A percentile compares a stretch with the other conserved stretches of the same genome.
phyloP scores from a whole-genome alignment of 1,284 basidiomycete genomes.

The Thelephora terrestris region DNA sequence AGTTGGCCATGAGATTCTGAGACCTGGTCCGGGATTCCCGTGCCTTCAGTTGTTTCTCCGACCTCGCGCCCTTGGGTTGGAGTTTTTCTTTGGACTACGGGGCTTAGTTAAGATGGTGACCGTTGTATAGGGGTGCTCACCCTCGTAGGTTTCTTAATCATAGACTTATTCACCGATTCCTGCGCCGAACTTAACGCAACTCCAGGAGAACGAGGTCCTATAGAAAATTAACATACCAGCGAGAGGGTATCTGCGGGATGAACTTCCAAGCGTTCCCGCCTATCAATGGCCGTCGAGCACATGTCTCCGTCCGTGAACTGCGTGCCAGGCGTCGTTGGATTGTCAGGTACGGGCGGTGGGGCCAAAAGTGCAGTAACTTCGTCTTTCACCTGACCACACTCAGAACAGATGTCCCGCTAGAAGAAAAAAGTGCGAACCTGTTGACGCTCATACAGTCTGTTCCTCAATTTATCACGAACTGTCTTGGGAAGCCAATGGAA shows the following conservation, averaged over 20 bases:
- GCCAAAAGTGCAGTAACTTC: conserved; percentile 45
- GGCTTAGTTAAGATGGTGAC: conserved; percentile 1
- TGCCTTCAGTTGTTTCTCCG: conserved; percentile 58
- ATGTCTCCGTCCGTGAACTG: background rate
- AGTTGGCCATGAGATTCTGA: conserved; percentile 63
- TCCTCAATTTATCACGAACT: conserved; percentile 51
- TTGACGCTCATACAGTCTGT: conserved; percentile 53
- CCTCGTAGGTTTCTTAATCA: conserved; percentile 54
- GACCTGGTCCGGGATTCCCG: conserved; percentile 61
- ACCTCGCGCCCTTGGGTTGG: conserved; percentile 55
- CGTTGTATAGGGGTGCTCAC: conserved; percentile 23
- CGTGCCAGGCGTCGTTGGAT: background rate
- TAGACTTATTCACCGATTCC: conserved; percentile 33
- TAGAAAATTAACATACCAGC: too few species aligned
- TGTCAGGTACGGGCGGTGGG: conserved; percentile 42
- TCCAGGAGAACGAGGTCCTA: background rate
- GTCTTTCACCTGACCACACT: conserved; percentile 43
- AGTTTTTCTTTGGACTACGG: conserved; percentile 53
- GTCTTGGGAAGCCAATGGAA: conserved; percentile 62
- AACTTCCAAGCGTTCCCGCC: too few species aligned
- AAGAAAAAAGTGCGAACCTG: conserved; percentile 35
- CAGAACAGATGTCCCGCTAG: conserved; percentile 6
- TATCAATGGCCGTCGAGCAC: too few species aligned
- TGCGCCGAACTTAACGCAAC: conserved; percentile 6
- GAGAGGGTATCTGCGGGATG: too few species aligned